phyloP scores from a whole-genome alignment of 441 rosid genomes.

The Adansonia rubrostipa region DNA sequence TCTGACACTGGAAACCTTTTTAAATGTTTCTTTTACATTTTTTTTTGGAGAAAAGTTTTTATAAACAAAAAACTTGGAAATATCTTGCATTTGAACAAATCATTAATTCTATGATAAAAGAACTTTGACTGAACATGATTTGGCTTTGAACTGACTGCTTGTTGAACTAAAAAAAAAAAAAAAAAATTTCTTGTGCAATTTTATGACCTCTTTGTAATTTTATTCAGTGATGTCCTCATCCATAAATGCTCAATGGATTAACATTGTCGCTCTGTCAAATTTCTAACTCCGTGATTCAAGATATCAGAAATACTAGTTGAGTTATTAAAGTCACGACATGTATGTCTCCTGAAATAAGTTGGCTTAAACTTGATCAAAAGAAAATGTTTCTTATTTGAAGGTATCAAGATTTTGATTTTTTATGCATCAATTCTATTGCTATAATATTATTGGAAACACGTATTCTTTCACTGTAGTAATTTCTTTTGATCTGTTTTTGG shows the following conservation, averaged over 20 bases:
- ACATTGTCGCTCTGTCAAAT: not conserved
- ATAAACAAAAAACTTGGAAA: not conserved
- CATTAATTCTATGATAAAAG: not conserved
- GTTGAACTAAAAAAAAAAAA: not conserved
- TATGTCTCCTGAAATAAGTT: not conserved
- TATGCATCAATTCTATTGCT: not conserved
- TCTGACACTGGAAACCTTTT: not conserved
- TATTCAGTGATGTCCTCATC: not conserved
- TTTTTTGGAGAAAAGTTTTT: not conserved
- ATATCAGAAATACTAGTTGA: not conserved
- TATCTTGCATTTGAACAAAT: constrained; percentile 1
- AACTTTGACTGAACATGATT: not conserved
- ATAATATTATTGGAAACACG: not conserved
- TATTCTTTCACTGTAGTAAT: not conserved
- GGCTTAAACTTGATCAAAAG: constrained; percentile 2
- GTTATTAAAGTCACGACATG: not conserved
- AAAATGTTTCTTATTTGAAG: not conserved
- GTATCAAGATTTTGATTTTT: not conserved
- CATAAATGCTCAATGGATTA: not conserved
- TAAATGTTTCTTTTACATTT: not conserved
- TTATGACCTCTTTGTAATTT: not conserved
- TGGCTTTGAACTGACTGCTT: not conserved
- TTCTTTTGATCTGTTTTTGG: not conserved
- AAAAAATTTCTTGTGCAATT: not conserved
- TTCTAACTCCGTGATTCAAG: not conserved